Conservation (phyloP, 768 basidiomycete genomes). For the Psilocybe azurescens region DNA sequence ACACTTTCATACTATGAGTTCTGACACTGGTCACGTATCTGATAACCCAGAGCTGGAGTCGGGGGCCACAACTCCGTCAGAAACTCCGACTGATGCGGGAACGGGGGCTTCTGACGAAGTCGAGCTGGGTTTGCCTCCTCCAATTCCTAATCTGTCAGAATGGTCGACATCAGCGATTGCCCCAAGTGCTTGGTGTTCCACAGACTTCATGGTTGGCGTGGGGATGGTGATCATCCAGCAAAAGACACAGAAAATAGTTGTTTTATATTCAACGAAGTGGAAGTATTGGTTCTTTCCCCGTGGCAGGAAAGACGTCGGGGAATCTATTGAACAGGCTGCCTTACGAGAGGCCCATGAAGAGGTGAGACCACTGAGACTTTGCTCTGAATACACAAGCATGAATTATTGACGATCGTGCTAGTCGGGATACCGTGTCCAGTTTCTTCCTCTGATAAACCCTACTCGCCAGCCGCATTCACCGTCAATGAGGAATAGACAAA, state of each 20-base stretch:
- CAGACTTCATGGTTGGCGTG: constrained; percentile 62
- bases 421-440: constrained; percentile 55
- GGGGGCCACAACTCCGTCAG: neutral
- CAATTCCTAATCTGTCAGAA: constrained; percentile 32
- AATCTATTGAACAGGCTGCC: constrained; percentile 62
- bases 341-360: constrained; percentile 73
- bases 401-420: constrained; percentile 21
- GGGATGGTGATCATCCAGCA: constrained; percentile 71
- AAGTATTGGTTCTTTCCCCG: constrained; percentile 64
- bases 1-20: too few relatives aligned
- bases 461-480: constrained; percentile 48
- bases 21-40: too few relatives aligned
- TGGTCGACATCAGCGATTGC: constrained; percentile 48
- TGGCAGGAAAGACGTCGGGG: constrained; percentile 71
- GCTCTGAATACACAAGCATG: neutral
- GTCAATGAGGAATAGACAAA: constrained; percentile 7
- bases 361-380: constrained; percentile 37
- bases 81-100: neutral
- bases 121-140: neutral
- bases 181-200: constrained; percentile 49
- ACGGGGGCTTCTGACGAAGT: too few relatives aligned
- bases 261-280: constrained; percentile 46
- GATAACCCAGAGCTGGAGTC: too few relatives aligned
- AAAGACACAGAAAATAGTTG: constrained; percentile 55
- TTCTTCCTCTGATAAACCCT: constrained; percentile 50